phyloP scores from a whole-genome alignment of 495 filamentous ascomycete species.

The Mycothermus thermophilus region DNA sequence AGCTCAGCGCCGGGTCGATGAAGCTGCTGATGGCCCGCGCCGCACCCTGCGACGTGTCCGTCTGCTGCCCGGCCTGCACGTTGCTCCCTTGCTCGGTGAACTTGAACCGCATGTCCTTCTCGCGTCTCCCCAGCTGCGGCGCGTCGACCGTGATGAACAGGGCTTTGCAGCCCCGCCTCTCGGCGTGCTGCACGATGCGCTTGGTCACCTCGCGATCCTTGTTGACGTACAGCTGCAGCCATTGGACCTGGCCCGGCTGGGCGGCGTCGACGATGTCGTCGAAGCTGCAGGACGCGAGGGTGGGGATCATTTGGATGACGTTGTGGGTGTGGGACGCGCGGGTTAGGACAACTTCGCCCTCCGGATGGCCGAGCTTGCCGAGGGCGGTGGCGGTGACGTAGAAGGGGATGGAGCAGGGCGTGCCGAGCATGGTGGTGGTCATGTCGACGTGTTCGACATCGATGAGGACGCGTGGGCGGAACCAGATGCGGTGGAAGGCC shows the following conservation, averaged over 20 bases:
- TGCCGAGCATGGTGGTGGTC: constrained; percentile 80
- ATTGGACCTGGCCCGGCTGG: constrained; percentile 72
- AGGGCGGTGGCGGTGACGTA: constrained; percentile 89
- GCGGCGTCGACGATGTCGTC: constrained; percentile 90
- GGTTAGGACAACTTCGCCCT: constrained; percentile 86
- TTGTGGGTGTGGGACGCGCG: constrained; percentile 70
- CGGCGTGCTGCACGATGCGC: constrained; percentile 82
- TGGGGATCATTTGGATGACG: constrained; percentile 94
- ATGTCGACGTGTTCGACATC: constrained; percentile 80
- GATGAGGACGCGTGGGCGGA: constrained; percentile 71
- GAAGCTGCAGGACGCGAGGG: constrained; percentile 92
- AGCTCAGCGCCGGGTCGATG: constrained; percentile 81
- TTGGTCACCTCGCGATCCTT: constrained; percentile 85
- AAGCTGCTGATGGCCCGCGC: constrained; percentile 84
- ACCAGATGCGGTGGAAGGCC: constrained; percentile 96
- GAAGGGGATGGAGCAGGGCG: constrained; percentile 67
- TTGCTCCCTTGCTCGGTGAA: constrained; percentile 76
- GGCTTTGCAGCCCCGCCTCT: constrained; percentile 82
- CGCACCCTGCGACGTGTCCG: constrained; percentile 81
- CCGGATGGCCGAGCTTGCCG: constrained; percentile 77
- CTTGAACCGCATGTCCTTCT: constrained; percentile 91
- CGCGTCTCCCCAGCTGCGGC: constrained; percentile 82
- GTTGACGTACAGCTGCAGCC: constrained; percentile 98
- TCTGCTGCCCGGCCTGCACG: constrained; percentile 58
- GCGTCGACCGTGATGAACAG: constrained; percentile 98